Percentiles rank a stretch among this genome's conserved stretches.
Conservation (phyloP, 257 asterid genomes). For the Plectranthus barbatus region DNA sequence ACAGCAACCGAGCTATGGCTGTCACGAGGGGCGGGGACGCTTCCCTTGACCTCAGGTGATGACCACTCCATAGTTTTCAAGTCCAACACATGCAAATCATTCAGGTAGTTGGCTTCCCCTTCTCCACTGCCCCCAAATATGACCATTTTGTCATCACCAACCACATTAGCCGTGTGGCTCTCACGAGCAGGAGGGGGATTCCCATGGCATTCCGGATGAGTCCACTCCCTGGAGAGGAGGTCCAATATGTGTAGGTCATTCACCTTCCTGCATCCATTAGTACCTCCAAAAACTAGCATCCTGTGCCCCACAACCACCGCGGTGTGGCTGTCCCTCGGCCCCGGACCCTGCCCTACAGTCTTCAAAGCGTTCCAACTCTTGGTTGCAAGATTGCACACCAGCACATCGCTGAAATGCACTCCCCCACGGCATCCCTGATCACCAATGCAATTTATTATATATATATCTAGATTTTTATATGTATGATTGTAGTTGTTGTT, state of each 20-base stretch:
- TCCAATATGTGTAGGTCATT: slow-evolving; percentile 69
- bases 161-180: slow-evolving; percentile 69
- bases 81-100: slow-evolving; percentile 73
- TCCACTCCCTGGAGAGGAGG: slow-evolving; percentile 63
- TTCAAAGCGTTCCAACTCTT: slow-evolving; percentile 66
- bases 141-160: slow-evolving; percentile 48
- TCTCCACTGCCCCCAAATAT: slow-evolving; percentile 93
- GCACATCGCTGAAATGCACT: slow-evolving; percentile 82
- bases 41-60: slow-evolving; percentile 47
- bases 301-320: slow-evolving; percentile 55
- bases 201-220: slow-evolving; percentile 62
- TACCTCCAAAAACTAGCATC: slow-evolving; percentile 87
- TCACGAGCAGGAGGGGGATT: slow-evolving; percentile 73
- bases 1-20: slow-evolving; percentile 72
- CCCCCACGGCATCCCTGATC: slow-evolving; percentile 89
- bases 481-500: background rate
- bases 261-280: slow-evolving; percentile 76
- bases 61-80: slow-evolving; percentile 73
- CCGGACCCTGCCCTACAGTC: slow-evolving; percentile 78
- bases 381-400: slow-evolving; percentile 55
- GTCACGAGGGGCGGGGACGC: slow-evolving; percentile 67
- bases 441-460: no score
- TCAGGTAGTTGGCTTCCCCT: slow-evolving; percentile 76
- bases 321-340: slow-evolving; percentile 89
- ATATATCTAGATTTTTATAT: background rate